Percentiles rank a stretch among this genome's conserved stretches.
Conservation (phyloP, 208 protist species). For the Trypanosoma caninum region DNA sequence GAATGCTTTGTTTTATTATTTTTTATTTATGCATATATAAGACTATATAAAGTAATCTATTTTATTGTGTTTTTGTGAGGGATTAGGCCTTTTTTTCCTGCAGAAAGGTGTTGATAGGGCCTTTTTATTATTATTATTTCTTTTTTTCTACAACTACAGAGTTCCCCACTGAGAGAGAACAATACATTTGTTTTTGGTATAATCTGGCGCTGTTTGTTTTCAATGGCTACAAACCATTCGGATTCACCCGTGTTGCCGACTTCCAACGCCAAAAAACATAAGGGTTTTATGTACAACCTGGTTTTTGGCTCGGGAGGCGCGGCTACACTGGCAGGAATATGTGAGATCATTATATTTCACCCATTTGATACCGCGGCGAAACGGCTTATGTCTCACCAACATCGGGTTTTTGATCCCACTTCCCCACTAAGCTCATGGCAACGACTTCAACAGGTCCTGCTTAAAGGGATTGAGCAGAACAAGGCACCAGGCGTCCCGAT, state of each 20-base stretch:
- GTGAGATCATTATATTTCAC: conserved; percentile 82
- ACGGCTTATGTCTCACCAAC: conserved; percentile 72
- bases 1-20: too few species aligned
- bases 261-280: conserved; percentile 11
- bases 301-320: conserved; percentile 49
- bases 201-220: too few species aligned
- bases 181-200: conserved; percentile 14
- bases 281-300: conserved; percentile 31
- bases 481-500: conserved; percentile 23
- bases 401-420: conserved; percentile 38
- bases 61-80: conserved; percentile 70
- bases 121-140: conserved; percentile 23
- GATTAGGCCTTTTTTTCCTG: conserved; percentile 44
- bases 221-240: conserved; percentile 15
- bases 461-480: conserved; percentile 33
- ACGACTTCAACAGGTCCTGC: conserved; percentile 44
- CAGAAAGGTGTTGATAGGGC: too few species aligned
- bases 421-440: conserved; percentile 23
- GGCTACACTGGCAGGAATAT: conserved; percentile 58
- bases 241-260: background rate
- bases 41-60: conserved; percentile 14
- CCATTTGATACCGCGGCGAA: conserved; percentile 87
- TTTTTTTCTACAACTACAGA: background rate
- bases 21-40: too few species aligned
- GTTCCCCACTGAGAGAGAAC: background rate